Base-by-base conservation (phyloP, 805 yeast species). In the Cyberlindnera lachancei region DNA sequence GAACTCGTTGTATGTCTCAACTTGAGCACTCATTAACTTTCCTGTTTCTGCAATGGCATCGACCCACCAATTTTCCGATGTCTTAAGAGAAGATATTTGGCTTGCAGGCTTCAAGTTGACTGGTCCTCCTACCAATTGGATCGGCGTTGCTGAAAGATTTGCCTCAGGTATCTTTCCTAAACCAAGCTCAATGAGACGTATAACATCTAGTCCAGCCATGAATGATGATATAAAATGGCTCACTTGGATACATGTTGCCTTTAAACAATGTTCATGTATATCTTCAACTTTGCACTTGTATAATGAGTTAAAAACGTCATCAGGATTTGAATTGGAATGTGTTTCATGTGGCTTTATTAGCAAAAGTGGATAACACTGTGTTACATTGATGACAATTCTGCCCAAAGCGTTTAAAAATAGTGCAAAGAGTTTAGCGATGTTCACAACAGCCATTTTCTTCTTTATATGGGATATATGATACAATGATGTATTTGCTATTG, bases 171-270 rank as follows among this genome's bases (percentile, higher is more conserved):
- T 46, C 7, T 51, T 48, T 9, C 68, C 70, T 35, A 55, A 51
- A 5, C 67, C 70, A 7, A 67, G 31, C 30, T 64, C 66, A 13
- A 68, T 34, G 15, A 64, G 33, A 10, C 52, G 41, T 6, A 62
- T 51, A 10, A 58, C 43, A 8, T 57, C 59, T 20, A 52, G 38
- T 1, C 62, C 46, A 1, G 63, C 41, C 25, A 32, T 33, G 29
- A 64, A 40, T 4, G 63, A 36, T 6, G 42, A 31, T 5, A 64
- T 25, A 29, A 59, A 45, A 26, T 63, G 58, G 9, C 37, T 37
- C 56, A 64, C 50, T 29, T 58, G 55, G 5, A 37, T 27, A 5
- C 41, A 32, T 7, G 48, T 35, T 14, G 44, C n/a, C 3, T 31
- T 25, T n/a, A 38, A 18, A 14, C 49, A 39, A 6, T 41, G 42